phyloP scores from a whole-genome alignment of 441 rosid species.

The Syzygium syzygioides region DNA sequence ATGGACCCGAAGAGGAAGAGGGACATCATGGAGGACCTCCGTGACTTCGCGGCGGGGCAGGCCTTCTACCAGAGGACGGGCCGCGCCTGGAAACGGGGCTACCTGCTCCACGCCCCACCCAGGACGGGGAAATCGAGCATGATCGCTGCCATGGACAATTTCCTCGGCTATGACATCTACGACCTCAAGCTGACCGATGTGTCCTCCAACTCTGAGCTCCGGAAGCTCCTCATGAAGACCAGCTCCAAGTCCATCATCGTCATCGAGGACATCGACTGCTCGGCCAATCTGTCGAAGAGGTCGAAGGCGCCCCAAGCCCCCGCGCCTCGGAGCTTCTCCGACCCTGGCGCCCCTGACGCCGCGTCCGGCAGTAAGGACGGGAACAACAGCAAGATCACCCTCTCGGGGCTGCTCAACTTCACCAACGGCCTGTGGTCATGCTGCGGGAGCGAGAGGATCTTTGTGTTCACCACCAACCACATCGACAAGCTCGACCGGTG shows the following conservation, averaged over 20 bases:
- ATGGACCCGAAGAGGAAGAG: background rate
- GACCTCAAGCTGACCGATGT: background rate
- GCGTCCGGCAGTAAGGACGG: no score
- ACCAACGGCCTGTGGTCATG: no score
- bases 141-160: background rate
- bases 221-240: background rate
- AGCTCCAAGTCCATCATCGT: background rate
- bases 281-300: background rate
- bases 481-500: no score
- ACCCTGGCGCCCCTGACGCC: no score
- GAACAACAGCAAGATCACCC: no score
- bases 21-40: background rate
- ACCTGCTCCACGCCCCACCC: background rate
- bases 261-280: background rate
- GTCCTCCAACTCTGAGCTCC: background rate
- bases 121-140: background rate
- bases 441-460: no score
- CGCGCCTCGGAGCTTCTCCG: no score
- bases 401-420: no score
- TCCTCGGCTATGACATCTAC: background rate
- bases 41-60: background rate
- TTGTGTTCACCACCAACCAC: no score
- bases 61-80: background rate
- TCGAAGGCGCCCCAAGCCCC: background rate
- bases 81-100: background rate